A percentile compares a stretch with the other conserved stretches of the same genome.
These are phyloP conservation scores for Lathyrus tuberosus DNA, from an alignment of 306 rosid species.

Conservation along the genomic window DNA sequence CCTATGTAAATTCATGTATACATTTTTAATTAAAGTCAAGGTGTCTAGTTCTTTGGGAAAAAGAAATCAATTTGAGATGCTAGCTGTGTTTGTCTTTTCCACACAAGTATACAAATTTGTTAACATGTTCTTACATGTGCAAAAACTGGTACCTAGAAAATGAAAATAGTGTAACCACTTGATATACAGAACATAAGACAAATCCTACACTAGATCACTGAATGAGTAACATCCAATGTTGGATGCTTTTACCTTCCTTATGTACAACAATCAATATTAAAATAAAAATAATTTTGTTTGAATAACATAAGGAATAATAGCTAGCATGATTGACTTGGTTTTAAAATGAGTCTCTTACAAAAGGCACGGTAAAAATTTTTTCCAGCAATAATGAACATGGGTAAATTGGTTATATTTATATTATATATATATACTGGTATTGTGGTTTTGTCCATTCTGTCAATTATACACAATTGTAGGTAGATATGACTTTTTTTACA, in stretches of 20 bases:
- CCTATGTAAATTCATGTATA: too few species aligned
- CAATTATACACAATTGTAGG: conserved; percentile 46
- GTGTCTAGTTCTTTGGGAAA: neutral
- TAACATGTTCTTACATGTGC: neutral
- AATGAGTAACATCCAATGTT: neutral
- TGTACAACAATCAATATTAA: neutral
- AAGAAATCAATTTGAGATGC: conserved; percentile 8
- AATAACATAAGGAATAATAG: neutral
- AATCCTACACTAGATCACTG: neutral
- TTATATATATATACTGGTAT: conserved; percentile 26
- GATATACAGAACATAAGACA: neutral
- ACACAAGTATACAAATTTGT: neutral
- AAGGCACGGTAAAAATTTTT: conserved; percentile 2
- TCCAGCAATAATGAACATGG: conserved; percentile 7
- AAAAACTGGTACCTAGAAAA: neutral
- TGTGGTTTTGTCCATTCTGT: conserved; percentile 33
- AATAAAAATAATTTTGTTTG: neutral
- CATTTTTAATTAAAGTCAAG: too few species aligned
- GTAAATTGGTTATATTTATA: conserved; percentile 23
- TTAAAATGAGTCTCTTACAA: conserved; percentile 1
- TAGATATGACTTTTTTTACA: conserved; percentile 42
- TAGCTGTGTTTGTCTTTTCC: conserved; percentile 6
- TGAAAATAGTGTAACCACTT: neutral
- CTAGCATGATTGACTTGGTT: neutral
- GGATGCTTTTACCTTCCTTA: neutral